These are phyloP conservation scores for Sistotremastrum niveocremeum DNA, from an alignment of 768 basidiomycete genomes.

Conservation along the genomic window DNA sequence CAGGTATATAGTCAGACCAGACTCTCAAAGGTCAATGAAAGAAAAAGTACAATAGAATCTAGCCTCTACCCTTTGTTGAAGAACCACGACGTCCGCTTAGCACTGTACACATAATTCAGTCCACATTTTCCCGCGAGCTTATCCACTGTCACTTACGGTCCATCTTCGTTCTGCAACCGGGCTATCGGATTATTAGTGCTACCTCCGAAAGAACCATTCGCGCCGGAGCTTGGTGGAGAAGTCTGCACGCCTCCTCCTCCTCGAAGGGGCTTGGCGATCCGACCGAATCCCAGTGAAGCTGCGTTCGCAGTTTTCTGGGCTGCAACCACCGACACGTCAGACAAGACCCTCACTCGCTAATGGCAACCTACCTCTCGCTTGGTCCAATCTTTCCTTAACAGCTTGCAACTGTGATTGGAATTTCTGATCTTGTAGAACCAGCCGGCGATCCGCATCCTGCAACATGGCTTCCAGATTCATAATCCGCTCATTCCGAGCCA, in stretches of 20 bases:
- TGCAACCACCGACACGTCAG: conserved; percentile 16
- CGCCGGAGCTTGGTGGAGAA: conserved; percentile 26
- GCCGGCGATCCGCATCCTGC: conserved; percentile 85
- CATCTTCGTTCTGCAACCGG: conserved; percentile 70
- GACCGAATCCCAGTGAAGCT: conserved; percentile 71
- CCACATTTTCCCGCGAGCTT: background rate
- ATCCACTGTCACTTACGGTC: conserved; percentile 21
- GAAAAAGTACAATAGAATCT: conserved; percentile 6
- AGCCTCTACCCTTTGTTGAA: conserved; percentile 27
- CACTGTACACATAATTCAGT: conserved; percentile 4
- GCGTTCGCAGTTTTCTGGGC: conserved; percentile 69
- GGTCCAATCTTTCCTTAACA: conserved; percentile 83
- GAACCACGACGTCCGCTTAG: conserved; percentile 89
- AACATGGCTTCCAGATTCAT: conserved; percentile 88
- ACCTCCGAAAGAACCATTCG: conserved; percentile 28
- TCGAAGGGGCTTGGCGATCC: conserved; percentile 92
- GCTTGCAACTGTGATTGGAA: conserved; percentile 88
- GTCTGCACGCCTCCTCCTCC: conserved; percentile 67
- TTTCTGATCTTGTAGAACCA: conserved; percentile 89
- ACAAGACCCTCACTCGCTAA: conserved; percentile 3
- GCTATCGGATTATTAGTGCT: conserved; percentile 49
- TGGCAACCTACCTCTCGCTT: conserved; percentile 63
- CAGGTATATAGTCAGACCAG: too few relatives aligned
- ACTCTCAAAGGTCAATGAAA: too few relatives aligned
- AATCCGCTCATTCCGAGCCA: conserved; percentile 95